These are phyloP conservation scores for Trypanosomatidae sp. DNA, from an alignment of 208 protist species.

Conservation along the genomic window DNA sequence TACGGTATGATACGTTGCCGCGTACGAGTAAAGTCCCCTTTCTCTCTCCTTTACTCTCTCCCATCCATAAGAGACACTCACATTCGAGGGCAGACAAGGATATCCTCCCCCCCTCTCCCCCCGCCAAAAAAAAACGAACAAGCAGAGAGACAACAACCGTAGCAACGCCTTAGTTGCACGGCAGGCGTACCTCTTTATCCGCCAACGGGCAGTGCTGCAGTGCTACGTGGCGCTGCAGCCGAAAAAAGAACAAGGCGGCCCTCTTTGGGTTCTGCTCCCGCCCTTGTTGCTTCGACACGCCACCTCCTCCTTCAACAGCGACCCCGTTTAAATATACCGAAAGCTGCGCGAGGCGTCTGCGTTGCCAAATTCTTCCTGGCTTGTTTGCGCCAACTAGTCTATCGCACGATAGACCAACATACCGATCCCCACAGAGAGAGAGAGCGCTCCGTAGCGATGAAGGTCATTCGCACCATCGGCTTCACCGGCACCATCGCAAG, in stretches of 20 bases:
- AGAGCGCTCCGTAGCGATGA: conserved; percentile 1
- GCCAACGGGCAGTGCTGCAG: neutral
- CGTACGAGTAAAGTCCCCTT: neutral
- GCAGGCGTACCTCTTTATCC: neutral
- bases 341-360: neutral
- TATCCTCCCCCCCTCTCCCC: neutral
- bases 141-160: neutral
- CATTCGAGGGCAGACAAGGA: neutral
- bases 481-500: conserved; percentile 84
- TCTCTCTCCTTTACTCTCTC: neutral
- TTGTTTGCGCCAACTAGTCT: neutral
- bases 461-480: conserved; percentile 40
- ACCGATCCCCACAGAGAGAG: neutral
- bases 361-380: neutral
- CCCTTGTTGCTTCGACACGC: neutral
- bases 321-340: neutral
- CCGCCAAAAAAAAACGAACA: neutral
- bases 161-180: neutral
- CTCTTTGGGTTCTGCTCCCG: neutral
- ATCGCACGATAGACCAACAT: neutral
- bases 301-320: neutral
- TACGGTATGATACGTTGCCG: neutral
- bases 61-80: neutral
- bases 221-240: neutral
- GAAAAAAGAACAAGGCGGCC: neutral